These are phyloP conservation scores for Phoenix roebelenii DNA, from an alignment of 176 grass and related monocot species.

Conservation along the genomic window DNA sequence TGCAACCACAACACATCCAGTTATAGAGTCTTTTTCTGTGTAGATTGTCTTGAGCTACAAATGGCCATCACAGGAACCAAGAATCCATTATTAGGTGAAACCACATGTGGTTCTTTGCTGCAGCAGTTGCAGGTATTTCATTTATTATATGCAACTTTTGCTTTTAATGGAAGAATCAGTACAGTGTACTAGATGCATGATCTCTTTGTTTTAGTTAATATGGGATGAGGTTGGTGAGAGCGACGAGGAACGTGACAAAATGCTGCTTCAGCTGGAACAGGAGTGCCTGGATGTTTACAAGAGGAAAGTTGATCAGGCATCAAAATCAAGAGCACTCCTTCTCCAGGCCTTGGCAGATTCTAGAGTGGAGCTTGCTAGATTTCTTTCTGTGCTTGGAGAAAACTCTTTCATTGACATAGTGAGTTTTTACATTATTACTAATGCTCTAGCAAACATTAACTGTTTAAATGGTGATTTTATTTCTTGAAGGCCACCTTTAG, in stretches of 20 bases:
- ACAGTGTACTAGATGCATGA: constrained; percentile 6
- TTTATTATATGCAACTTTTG: background rate
- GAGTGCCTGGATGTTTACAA: constrained; percentile 90
- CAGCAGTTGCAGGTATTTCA: constrained; percentile 68
- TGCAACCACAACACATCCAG: background rate
- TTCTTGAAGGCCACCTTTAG: no score
- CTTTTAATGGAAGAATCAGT: background rate
- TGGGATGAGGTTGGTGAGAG: constrained; percentile 95
- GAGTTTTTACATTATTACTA: constrained; percentile 20
- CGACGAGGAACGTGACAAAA: constrained; percentile 76
- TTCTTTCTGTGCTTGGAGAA: constrained; percentile 72
- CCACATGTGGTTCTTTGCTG: constrained; percentile 76
- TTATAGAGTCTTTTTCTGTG: constrained; percentile 9
- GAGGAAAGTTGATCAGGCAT: constrained; percentile 87
- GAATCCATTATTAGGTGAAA: constrained; percentile 62
- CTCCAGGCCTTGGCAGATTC: constrained; percentile 69
- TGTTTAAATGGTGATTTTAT: no score
- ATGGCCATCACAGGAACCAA: constrained; percentile 57
- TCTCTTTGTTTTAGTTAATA: constrained; percentile 57
- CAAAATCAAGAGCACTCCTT: constrained; percentile 48
- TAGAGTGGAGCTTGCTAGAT: constrained; percentile 49
- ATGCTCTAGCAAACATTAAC: no score
- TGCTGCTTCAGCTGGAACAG: constrained; percentile 82
- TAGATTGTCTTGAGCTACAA: constrained; percentile 36
- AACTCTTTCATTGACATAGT: constrained; percentile 53